Evolutionary conservation across 352 stramenopile species (phyloP).

Genomic region (Globisporangium acanthophoron): DNA sequence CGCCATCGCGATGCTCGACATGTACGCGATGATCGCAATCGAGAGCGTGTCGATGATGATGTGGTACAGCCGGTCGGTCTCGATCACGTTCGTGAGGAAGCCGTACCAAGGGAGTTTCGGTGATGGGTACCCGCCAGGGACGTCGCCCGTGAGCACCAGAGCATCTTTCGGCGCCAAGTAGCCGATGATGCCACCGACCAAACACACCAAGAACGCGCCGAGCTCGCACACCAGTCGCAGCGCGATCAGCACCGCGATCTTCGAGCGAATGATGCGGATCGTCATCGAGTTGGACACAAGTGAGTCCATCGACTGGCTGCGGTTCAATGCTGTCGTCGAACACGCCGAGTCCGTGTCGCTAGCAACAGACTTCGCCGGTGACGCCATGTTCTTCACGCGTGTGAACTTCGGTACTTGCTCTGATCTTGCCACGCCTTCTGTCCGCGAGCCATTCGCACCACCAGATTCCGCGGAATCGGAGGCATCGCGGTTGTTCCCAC

Average conservation of each 20-base stretch:
- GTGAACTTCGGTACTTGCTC: slow-evolving; percentile 3
- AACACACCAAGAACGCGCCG: slow-evolving; percentile 66
- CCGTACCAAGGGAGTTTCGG: slow-evolving; percentile 50
- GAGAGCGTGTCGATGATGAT: slow-evolving; percentile 66
- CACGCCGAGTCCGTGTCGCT: slow-evolving; percentile 39
- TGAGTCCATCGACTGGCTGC: slow-evolving; percentile 6
- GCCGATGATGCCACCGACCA: slow-evolving; percentile 52
- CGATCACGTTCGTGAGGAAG: slow-evolving; percentile 34
- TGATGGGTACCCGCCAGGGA: slow-evolving; percentile 64
- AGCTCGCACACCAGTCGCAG: slow-evolving; percentile 45
- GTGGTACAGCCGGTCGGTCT: slow-evolving; percentile 40
- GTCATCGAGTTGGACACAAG: slow-evolving; percentile 24
- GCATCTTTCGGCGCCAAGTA: slow-evolving; percentile 36
- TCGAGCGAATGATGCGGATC: slow-evolving; percentile 40
- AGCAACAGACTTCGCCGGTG: slow-evolving; percentile 36
- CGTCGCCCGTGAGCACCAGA: slow-evolving; percentile 61
- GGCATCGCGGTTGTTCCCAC: too few relatives aligned
- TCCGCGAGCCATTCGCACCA: too few relatives aligned
- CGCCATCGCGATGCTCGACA: slow-evolving; percentile 87
- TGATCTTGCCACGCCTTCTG: background rate
- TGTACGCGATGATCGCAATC: slow-evolving; percentile 87
- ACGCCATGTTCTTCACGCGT: slow-evolving; percentile 34
- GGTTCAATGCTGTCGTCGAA: slow-evolving; percentile 43
- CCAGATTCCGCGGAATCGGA: too few relatives aligned
- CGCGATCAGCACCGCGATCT: slow-evolving; percentile 37